Evolutionary conservation across 352 stramenopile genomes (phyloP), one percentile per base, ranked within the genome.

Genomic region (Globisporangium nodosum): DNA sequence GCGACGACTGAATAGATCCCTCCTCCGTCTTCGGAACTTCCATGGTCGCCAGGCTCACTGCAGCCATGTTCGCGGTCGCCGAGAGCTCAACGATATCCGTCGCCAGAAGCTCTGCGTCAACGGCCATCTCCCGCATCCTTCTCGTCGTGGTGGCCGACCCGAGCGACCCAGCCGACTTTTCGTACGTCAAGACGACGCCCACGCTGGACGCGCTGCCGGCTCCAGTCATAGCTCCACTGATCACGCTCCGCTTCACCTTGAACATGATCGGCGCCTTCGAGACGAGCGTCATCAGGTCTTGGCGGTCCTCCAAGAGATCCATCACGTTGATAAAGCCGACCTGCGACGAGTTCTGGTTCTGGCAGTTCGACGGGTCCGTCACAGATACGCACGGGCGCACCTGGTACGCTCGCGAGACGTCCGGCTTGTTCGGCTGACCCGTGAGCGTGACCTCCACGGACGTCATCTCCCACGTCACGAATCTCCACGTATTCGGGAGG

Each of bases 271-370:
- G 78, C 3, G 71, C 69, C 46, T 71, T 69, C 39, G 69, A 83
- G 5, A 64, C 70, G 1, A 71, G 71, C 5, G 58, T 66, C 63
- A 88, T 81, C 20, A 89, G 64, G 42, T 82, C 61, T 24, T 71
- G 50, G 53, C 78, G 73, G 9, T 75, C 76, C n/a, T 69, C 49
- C 30, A 90, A 60, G 40, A 92, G 59, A 35, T 83, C 67, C 69
- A 87, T 81, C 21, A 92, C 68, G 45, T 76, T 63, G 49, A 92
- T 62, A 47, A 89, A 92, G 5, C 80, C 82, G 30, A 87, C 74
- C 5, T 61, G 74, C 30, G 84, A 69, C 30, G 61, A 67, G 43
- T 48, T 63, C 9, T 65, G 53, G n/a, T 27, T 63, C 35, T 69
- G 65, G 53, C 80, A 90, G 50, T 87, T 83, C 15, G 51, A 65